Base-by-base conservation (phyloP, 805 yeast species). In the Barnettozyma pratensis region DNA sequence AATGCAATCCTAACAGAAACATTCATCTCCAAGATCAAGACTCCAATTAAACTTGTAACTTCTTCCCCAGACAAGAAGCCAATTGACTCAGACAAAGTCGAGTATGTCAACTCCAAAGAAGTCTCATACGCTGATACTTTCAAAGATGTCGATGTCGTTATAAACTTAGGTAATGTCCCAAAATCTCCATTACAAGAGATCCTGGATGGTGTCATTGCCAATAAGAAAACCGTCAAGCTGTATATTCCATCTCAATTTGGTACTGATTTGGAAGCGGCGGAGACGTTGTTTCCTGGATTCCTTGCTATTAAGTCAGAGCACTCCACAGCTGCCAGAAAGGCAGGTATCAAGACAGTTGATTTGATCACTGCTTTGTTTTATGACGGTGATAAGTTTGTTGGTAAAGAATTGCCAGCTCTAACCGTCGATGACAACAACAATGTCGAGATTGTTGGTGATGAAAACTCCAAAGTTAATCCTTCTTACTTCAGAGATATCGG, bases 231-330 rank as follows among this genome's bases (percentile, higher is more conserved):
- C 34, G 78, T 80, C 44, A 74, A 75, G 58, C 58, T 79, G 34
- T 81, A 71, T 65, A 73, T 80, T 53, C 84, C 85, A 32, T 75
- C 83, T 3, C 85, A 80, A 56, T 82, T 76, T 55, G 89, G 87
- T 38, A 56, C 69, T 26, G 80, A 79, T 46, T 44, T 72, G 14
- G 59, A 53, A 3, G 65, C 58, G 7, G 60, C 61, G 25, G 55
- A 55, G 4, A 49, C 54, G 25, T 37, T 46, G 26, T 60, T 70
- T 26, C 74, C 79, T 6, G 69, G 67, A 1, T 65, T 75, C 47
- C 46, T 64, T 5, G 56, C 42, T 2, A 10, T 48, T 19, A 77
- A 77, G 59, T 41, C 59, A 1, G 56, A 48, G 1, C 79, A 76
- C 55, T 58, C 73, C 6, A 56, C 58, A 2, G 64, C 58, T 11